phyloP scores from a whole-genome alignment of 2,329 filamentous ascomycete species.

The Aphanocladium album region DNA sequence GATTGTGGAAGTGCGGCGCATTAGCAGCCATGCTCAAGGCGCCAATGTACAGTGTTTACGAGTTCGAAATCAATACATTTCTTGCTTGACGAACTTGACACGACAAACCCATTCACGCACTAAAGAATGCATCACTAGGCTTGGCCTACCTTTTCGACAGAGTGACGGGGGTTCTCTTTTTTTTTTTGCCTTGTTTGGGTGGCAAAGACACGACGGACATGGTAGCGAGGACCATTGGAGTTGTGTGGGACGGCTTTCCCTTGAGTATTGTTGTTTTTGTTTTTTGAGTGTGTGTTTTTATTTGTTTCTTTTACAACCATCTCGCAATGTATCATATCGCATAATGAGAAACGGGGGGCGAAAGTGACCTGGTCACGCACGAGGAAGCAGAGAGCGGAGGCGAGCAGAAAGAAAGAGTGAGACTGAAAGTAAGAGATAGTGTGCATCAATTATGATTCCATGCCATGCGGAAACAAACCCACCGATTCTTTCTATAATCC shows the following conservation, averaged over 20 bases:
- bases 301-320: background rate
- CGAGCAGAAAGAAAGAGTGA: no score
- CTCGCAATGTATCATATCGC: background rate
- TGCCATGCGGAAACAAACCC: background rate
- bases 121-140: no score
- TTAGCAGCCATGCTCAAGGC: no score
- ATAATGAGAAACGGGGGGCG: background rate
- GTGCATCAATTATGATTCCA: background rate
- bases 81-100: no score
- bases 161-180: no score
- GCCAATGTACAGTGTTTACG: no score
- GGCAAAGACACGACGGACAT: background rate
- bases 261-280: background rate
- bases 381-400: background rate
- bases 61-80: no score
- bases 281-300: background rate
- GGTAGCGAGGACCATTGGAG: background rate
- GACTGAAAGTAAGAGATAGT: background rate
- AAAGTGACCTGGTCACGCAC: background rate
- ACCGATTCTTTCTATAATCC: no score
- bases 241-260: background rate
- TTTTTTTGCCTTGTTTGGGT: background rate
- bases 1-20: no score
- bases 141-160: no score
- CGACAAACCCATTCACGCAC: no score